These are phyloP conservation scores for Luffa acutangula DNA, from an alignment of 306 rosid species.

Conservation along the genomic window DNA sequence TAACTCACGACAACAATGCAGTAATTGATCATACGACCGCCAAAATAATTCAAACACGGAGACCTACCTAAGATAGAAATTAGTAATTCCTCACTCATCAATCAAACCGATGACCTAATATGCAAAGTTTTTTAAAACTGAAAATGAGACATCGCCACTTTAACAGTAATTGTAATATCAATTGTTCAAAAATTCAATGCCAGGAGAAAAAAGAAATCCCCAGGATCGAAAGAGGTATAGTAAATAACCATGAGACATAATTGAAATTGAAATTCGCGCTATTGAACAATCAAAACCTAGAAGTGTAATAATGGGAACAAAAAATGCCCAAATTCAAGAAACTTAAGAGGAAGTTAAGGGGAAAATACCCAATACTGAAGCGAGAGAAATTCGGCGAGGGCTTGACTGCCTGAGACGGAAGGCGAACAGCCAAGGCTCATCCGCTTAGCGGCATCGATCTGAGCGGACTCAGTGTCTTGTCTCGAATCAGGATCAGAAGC, in stretches of 20 bases:
- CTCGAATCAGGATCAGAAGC: conserved; percentile 78
- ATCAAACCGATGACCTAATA: not conserved
- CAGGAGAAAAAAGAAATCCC: not conserved
- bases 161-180: not conserved
- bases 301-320: not conserved
- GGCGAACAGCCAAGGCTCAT: conserved; percentile 82
- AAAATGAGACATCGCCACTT: not conserved
- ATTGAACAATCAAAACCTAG: not conserved
- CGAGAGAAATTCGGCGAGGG: conserved; percentile 10
- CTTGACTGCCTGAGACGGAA: conserved; percentile 14
- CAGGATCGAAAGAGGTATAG: not conserved
- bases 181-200: not conserved
- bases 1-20: conserved; percentile 2
- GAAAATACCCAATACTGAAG: conserved; percentile 16
- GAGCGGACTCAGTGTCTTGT: conserved; percentile 72
- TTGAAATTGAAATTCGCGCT: not conserved
- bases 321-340: not conserved
- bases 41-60: not conserved
- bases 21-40: not conserved
- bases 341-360: not conserved
- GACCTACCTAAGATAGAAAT: not conserved
- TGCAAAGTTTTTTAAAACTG: not conserved
- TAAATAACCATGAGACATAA: not conserved
- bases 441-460: conserved; percentile 99
- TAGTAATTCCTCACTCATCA: not conserved